phyloP scores from a whole-genome alignment of 129 eudicot genomes.

The Oenanthe sinensis region DNA sequence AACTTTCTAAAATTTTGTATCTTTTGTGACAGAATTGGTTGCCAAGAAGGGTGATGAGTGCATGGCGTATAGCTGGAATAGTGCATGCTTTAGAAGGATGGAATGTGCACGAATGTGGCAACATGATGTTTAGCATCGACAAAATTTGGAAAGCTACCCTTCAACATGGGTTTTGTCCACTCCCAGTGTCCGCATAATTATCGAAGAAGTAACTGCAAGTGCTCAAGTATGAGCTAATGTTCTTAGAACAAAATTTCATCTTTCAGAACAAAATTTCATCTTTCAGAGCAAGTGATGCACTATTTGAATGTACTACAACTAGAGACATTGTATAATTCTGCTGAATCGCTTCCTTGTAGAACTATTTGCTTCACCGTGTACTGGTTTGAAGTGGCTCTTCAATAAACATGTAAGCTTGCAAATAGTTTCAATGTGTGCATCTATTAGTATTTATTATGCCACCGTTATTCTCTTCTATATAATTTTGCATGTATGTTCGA shows the following conservation, averaged over 20 bases:
- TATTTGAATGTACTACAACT: not conserved
- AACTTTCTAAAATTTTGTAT: not conserved
- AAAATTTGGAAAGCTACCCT: constrained; percentile 19
- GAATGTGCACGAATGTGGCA: constrained; percentile 30
- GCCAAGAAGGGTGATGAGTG: constrained; percentile 60
- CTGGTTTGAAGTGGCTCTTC: not conserved
- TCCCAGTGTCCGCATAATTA: not conserved
- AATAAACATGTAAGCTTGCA: not conserved
- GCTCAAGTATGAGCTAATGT: not conserved
- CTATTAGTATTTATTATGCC: too few species aligned
- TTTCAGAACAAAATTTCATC: not conserved
- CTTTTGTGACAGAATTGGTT: constrained; percentile 40
- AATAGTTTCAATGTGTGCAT: not conserved
- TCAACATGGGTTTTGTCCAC: not conserved
- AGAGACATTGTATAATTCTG: not conserved
- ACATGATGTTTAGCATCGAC: constrained; percentile 7
- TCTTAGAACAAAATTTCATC: not conserved
- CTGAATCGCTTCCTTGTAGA: not conserved
- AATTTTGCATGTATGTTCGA: not conserved
- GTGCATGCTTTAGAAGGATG: constrained; percentile 45
- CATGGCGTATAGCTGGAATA: constrained; percentile 49
- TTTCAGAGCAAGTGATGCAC: not conserved
- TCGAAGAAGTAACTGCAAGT: not conserved
- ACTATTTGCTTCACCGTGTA: not conserved
- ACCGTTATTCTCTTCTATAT: too few species aligned